Evolutionary conservation across 495 filamentous ascomycete species (phyloP), one percentile per base, ranked within the genome.

Genomic region (Pyronema omphalodes): DNA sequence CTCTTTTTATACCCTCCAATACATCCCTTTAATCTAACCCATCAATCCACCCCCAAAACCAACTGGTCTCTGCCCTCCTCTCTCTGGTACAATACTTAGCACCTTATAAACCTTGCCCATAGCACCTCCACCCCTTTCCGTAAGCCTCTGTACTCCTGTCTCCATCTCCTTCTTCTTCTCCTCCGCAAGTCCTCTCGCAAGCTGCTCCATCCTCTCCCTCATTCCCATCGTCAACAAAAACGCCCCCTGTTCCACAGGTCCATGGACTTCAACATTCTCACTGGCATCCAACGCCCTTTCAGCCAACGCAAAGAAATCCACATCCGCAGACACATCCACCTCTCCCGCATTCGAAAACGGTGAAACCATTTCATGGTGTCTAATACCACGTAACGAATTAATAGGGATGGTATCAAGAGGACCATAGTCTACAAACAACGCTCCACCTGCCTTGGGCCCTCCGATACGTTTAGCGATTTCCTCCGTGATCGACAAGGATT

Each of bases 101-200:
- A 78, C 87, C 71, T 95, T 94, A 63, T 98, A 98, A 45, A 95
- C 68, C 70, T 80, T 83, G 2, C 91, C 91, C 91, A 96, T 98
- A 0, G 84, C 88, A 45, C 74, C 76, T 9, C 76, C 79, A 0
- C 82, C 76, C 37, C 81, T 71, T 66, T 91, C 89, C 18, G 94
- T 76, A 37, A 96, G 66, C 55, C 89, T 68, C 68, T 75, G 79
- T 76, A 86, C 89, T 0, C 81, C 80, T 48, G 69, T 76, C 65
- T 84, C 80, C n/a, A 94, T 62, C 53, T 74, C 74, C 49, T 43
- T 56, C 54, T 39, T 48, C 56, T 12, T 40, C 43, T 18, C 41
- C 48, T 37, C 53, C 52, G 53, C 55, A 15, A 46, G 40, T 44
- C 44, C n/a, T 37, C 36, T 59, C 43, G 60, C 58, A 51, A 58